Evolutionary conservation across 495 filamentous ascomycete genomes (phyloP), one percentile per base, ranked within the genome.

Genomic region (Cryomyces antarcticus): DNA sequence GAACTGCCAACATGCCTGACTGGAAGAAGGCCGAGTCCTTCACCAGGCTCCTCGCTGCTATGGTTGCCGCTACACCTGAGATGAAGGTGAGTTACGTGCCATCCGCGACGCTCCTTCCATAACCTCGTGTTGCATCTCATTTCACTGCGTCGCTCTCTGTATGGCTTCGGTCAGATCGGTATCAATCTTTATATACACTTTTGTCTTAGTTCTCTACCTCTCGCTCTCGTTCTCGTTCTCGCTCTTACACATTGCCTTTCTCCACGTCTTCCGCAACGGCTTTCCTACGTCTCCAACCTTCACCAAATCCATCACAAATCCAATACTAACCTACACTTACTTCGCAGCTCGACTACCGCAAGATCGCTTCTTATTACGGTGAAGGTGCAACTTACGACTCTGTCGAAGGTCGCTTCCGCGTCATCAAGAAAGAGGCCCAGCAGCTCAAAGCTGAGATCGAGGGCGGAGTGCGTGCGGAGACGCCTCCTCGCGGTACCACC

Each of bases 351-450:
- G 38, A 39, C 24, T 39, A 39, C 38, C 9, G 24, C 10, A 39
- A 39, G 13, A 41, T 39, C 4, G 51, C 51, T 10, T 35, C 10
- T 12, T 48, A 48, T 46, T 53, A 51, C 43, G 38, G 38, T 7
- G 9, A 39, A 54, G 57, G 57, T 5, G 57, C 62, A 2, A 64
- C 62, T n/a, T 64, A 62, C 37, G 57, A 64, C 47, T 48, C 54
- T 28, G 56, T 64, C 39, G 62, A 64, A 44, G 59, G 59, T 30
- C 57, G 53, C 4, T 60, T 64, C 52, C 54, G 62, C 7, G 40
- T 49, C 9, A 51, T 59, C 42, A 55, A 53, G 35, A 53, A 52
- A 5, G 53, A 50, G 11, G 62, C 57, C 9, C 41, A 28, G 0
- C 39, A 37, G 4, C 47, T 64, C 7, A 50, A 52, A 28, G 39